Percentiles rank a stretch among this genome's conserved stretches.
Evolutionary conservation across 192 early-diverging fungal species (phyloP).

Genomic region (Rhizoclosmatium sp.): DNA sequence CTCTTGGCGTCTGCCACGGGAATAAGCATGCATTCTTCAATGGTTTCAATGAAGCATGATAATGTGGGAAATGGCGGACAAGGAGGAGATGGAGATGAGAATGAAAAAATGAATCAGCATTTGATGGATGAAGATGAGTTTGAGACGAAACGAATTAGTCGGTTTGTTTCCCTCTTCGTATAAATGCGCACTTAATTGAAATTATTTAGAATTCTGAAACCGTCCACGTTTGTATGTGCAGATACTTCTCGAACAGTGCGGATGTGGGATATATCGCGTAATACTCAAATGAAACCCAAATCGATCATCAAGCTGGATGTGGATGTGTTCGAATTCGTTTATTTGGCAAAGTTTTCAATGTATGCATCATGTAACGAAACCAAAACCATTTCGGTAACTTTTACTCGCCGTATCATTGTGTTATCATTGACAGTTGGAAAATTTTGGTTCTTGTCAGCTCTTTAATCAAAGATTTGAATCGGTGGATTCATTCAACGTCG

Average conservation of each 20-base stretch:
- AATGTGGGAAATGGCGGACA: conserved; percentile 33
- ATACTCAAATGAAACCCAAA: conserved; percentile 20
- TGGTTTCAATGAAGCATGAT: conserved; percentile 38
- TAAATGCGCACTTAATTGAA: background rate
- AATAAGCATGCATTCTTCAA: conserved; percentile 15
- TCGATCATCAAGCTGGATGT: conserved; percentile 21
- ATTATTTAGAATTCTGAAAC: background rate
- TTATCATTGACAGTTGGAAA: background rate
- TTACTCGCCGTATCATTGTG: no score
- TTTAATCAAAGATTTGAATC: conserved; percentile 56
- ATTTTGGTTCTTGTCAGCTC: conserved; percentile 39
- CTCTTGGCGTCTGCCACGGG: background rate
- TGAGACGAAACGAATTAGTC: conserved; percentile 49
- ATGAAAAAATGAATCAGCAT: background rate
- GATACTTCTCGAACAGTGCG: conserved; percentile 40
- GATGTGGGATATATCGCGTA: conserved; percentile 51
- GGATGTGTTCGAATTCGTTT: conserved; percentile 44
- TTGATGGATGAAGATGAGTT: conserved; percentile 18
- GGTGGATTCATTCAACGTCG: conserved; percentile 33
- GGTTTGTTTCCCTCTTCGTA: conserved; percentile 23
- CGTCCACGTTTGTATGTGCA: conserved; percentile 45
- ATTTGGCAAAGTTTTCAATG: conserved; percentile 40
- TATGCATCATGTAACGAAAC: conserved; percentile 46
- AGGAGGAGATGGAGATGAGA: background rate
- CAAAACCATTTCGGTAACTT: conserved; percentile 42